Evolutionary conservation across 129 eudicot species (phyloP).

Genomic region (Helianthus tuberosus): DNA sequence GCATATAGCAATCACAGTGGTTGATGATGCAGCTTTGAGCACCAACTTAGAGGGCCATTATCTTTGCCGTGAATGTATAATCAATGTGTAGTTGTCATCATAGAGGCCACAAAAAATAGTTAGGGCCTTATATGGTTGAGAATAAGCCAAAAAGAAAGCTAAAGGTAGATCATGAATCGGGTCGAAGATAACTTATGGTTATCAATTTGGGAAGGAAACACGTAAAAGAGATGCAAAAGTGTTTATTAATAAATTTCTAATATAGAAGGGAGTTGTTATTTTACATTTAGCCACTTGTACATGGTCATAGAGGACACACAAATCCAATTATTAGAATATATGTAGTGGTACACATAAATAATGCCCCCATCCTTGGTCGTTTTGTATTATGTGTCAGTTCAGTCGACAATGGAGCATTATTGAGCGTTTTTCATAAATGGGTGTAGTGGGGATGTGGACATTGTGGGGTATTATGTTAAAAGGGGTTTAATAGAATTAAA

Average conservation of each 20-base stretch:
- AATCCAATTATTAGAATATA: not conserved
- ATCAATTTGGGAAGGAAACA: not conserved
- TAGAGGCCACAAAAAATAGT: conserved; percentile 11
- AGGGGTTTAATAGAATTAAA: too few relatives aligned
- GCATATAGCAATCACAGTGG: not conserved
- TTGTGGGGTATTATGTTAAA: too few relatives aligned
- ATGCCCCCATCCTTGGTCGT: too few relatives aligned
- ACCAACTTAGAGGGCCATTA: not conserved
- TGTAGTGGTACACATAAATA: too few relatives aligned
- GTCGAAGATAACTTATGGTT: not conserved
- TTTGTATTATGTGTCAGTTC: too few relatives aligned
- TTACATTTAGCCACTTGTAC: not conserved
- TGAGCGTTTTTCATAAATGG: too few relatives aligned
- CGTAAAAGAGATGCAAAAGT: not conserved
- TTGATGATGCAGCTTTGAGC: not conserved
- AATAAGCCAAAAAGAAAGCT: not conserved
- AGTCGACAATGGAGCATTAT: too few relatives aligned
- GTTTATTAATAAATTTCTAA: not conserved
- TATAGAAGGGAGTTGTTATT: too few relatives aligned
- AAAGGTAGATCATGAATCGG: not conserved
- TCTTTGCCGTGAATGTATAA: not conserved
- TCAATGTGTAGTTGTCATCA: not conserved
- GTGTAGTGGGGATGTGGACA: too few relatives aligned
- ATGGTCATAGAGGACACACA: not conserved
- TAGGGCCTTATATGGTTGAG: not conserved